Conservation (phyloP, 768 basidiomycete species). For the Auriculariales sp. region DNA sequence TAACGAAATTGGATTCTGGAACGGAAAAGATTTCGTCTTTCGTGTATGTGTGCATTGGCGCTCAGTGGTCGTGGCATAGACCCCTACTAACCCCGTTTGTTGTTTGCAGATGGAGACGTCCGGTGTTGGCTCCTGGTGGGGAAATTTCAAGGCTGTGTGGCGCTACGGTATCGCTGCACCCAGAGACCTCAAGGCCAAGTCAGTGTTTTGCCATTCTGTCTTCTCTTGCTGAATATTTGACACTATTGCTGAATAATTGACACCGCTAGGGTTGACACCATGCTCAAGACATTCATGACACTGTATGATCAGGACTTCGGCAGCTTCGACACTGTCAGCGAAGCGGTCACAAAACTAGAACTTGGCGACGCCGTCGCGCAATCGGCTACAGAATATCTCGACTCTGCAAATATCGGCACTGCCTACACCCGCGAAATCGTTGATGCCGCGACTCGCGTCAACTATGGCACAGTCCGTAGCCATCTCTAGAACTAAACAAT, state of each 20-base stretch:
- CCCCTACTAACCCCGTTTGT: conserved; percentile 1
- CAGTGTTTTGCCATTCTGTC: conserved; percentile 11
- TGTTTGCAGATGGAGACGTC: conserved; percentile 21
- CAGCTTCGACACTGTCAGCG: conserved; percentile 47
- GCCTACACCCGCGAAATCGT: conserved; percentile 59
- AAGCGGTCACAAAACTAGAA: conserved; percentile 29
- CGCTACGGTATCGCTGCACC: conserved; percentile 61
- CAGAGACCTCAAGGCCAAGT: conserved; percentile 40
- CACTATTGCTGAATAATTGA: conserved; percentile 1
- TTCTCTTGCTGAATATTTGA: neutral
- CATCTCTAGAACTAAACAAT: neutral
- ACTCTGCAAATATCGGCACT: conserved; percentile 34
- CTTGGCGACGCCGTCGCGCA: conserved; percentile 25
- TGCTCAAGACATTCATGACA: conserved; percentile 35
- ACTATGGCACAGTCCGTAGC: conserved; percentile 54
- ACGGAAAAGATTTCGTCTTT: conserved; percentile 58
- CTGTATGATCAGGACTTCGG: conserved; percentile 43
- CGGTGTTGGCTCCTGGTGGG: conserved; percentile 39
- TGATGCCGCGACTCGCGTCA: conserved; percentile 69
- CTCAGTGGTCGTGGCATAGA: neutral
- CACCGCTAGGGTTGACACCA: conserved; percentile 32
- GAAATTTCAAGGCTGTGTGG: conserved; percentile 58
- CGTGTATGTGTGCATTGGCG: conserved; percentile 27
- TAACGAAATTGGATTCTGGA: conserved; percentile 58
- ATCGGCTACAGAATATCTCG: conserved; percentile 43